Base-by-base conservation (phyloP, 139 green algal species). In the Raphidocelis subcapitata region DNA sequence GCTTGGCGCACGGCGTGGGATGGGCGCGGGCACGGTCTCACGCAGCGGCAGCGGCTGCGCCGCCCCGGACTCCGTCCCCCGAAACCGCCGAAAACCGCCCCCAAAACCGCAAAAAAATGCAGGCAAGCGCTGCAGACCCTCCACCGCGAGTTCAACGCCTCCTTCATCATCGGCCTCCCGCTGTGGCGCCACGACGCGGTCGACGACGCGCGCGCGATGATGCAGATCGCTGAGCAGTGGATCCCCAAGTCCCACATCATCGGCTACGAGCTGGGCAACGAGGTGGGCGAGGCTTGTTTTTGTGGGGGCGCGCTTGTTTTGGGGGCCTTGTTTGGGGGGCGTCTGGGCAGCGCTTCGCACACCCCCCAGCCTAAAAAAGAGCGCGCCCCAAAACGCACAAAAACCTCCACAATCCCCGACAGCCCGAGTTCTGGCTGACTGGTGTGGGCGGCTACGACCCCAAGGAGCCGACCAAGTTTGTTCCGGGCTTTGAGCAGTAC, bases 381-480 rank as follows among this genome's bases (percentile, higher is more conserved):
- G n/a, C n/a, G n/a, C n/a, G n/a, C n/a, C n/a, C n/a, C n/a, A n/a
- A n/a, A n/a, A n/a, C 41, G 41, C 41, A 12, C 41, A 8, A 8
- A 20, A 8, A 12, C 41, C 41, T 49, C 12, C 41, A 12, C 8
- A 8, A 20, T 49, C 41, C 8, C 41, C 41, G 8, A 8, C 41
- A 75, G 71, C 71, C 71, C n/a, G 71, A 77, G 61, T 77, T 77
- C 62, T 77, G 71, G 71, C 71, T 46, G 23, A 46, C 21, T 29
- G 61, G 71, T 3, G 55, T 77, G 12, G 71, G 71, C 24, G 61
- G 61, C 5, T 68, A 24, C 26, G 28, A 55, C 24, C 20, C 41
- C 16, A 36, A 61, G 3, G 61, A 61, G 10, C n/a, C 54, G 54
- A 61, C 10, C 2, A 62, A 71, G 18, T 77, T 62, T 47, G 16